Base-by-base conservation (phyloP, 225 moss, liverwort and hornwort species). In the Asterella californica region DNA sequence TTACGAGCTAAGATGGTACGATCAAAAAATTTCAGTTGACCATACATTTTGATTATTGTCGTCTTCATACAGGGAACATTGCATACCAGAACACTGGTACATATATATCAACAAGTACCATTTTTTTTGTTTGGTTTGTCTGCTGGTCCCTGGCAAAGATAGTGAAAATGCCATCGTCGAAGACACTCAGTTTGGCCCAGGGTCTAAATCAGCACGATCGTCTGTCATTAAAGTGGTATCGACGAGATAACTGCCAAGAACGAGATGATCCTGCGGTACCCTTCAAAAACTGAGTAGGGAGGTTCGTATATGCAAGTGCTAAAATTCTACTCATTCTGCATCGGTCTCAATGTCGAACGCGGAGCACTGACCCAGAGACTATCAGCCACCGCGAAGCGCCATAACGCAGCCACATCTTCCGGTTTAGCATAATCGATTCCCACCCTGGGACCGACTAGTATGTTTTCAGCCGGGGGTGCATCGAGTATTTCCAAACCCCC, bases 341-440 rank as follows among this genome's bases (percentile, higher is more conserved):
- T 68, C 59, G 89, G 88, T 53, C 79, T 70, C 76, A 97, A 81
- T 67, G 96, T 91, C 45, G 83, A 80, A 4, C 94, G 89, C 21
- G 96, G 96, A 75, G 93, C 90, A 87, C 94, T 99, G 34, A 99
- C 88, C 97, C 94, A 99, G n/a, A 87, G 83, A 74, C 85, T 92
- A 55, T 86, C 92, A 66, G 92, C 97, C 63, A 90, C 72, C 73
- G 92, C 94, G 70, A 99, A 99, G 29, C 97, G 94, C 97, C 97
- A 99, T 24, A 81, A 79, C 33, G 97, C 93, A 50, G 91, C 89
- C 42, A 94, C 92, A 77, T 99, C 93, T 46, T 89, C 46, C 5
- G 92, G 83, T 74, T 89, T 54, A 42, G 97, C 97, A 86, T 99
- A 99, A 70, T 93, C 91, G 29, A 99, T 99, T 32, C 97, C 97